Base-by-base conservation (phyloP, 75 land plant species). In the Sequoia sempervirens region DNA sequence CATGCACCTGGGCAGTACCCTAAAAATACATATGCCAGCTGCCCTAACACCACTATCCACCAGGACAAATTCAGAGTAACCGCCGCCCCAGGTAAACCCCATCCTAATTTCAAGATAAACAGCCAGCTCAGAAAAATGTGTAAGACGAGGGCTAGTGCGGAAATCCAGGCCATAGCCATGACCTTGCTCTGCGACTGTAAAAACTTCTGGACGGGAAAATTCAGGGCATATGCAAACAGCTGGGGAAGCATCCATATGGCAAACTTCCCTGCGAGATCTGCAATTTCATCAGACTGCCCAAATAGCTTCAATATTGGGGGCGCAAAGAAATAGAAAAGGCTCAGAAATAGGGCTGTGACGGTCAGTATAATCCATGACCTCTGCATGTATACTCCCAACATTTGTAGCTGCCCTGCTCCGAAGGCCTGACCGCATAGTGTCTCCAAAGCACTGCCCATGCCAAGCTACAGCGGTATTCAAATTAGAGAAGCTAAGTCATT, bases 151-250 rank as follows among this genome's bases (percentile, higher is more conserved):
- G n/a, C 78, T 40, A 36, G 0, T 11, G 75, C 81, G 18, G 88
- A 81, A 14, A 85, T 66, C 82, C 84, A 82, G 5, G 84, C 80
- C 88, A 87, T 87, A 32, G 87, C 86, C 69, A 85, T 50, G n/a
- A 82, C 88, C 53, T 81, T 66, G 53, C 83, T 85, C 61, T 86
- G 88, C 0, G 88, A 36, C 46, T 85, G 88, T 6, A 87, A 79
- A 47, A 87, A 87, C 37, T 82, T 95, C 75, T 92, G 91, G 15
- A 93, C 83, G 5, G 97, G 94, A 61, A 95, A 95, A 37, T 95
- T 89, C 28, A 92, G 40, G 45, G 93, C 96, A 14, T 86, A 79
- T 0, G 93, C 92, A 72, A 92, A 90, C 87, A 95, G 82, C 79
- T 92, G 92, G 36, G 97, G 97, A 37, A 95, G 86, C 36, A 94